Evolutionary conservation across 106 monocot genomes (phyloP), one percentile per base, ranked within the genome.

Genomic region (Allium sativum): DNA sequence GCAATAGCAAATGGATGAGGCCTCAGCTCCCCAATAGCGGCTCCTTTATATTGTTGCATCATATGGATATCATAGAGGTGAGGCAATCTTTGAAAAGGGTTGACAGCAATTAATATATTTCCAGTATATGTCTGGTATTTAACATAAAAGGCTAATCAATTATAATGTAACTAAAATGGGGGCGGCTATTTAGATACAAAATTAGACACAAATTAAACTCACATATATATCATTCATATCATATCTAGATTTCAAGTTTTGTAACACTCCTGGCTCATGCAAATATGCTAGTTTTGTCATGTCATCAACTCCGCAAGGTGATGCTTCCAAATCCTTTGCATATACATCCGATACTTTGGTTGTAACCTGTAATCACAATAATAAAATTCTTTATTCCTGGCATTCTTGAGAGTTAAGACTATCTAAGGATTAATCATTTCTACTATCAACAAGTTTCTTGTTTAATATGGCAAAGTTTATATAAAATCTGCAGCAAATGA

Each of bases 1-100:
- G 80, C 85, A 61, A 85, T 60, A 46, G 85, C 85, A 80, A 80
- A 85, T 55, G 77, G 80, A 77, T 85, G 85, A 45, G 85, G 85
- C 17, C 70, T 76, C 6, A 85, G 80, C 59, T 85, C 85, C 7
- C 85, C 85, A 61, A 85, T 72, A 16, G 31, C 72, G 17, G 85
- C 80, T 11, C 85, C 85, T 69, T 77, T 80, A 21, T 85, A 85
- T 45, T 85, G 85, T 61, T 74, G 64, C 85, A 85, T 85, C 85
- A 85, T 85, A 65, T 85, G 80, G 44, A 19, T 71, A 60, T 85
- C 80, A 69, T 85, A 85, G 9, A 85, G 80, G 62, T 85, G 85
- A 44, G 80, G 80, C 44, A 85, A 66, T 47, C 80, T 85, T 62
- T 69, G 77, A 50, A 85, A 85, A 58, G 85, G 85, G 52, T 85